These are phyloP conservation scores for Akanthomyces muscarius DNA, from an alignment of 2,329 filamentous ascomycete genomes.

Conservation along the genomic window DNA sequence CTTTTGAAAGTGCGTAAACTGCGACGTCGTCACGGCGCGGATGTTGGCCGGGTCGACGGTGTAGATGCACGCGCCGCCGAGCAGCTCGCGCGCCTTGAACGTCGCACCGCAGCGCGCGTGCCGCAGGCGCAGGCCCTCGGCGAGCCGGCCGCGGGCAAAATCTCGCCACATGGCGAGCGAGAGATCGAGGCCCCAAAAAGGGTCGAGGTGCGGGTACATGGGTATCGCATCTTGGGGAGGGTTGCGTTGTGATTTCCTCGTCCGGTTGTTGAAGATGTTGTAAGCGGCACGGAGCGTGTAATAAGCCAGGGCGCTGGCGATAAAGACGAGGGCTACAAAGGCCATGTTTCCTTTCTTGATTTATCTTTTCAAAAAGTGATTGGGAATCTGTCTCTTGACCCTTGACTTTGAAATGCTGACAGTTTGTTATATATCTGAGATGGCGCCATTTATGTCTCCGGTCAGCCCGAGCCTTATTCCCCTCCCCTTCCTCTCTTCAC, in stretches of 20 bases:
- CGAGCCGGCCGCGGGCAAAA: slow-evolving; percentile 4
- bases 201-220: slow-evolving; percentile 5
- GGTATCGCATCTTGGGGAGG: not conserved
- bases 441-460: not conserved
- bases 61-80: slow-evolving; percentile 14
- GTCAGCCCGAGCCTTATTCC: not conserved
- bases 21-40: slow-evolving; percentile 5
- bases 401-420: no score
- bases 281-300: not conserved
- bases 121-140: slow-evolving; percentile 9
- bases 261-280: not conserved
- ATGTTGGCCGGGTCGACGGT: slow-evolving; percentile 16
- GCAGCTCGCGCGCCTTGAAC: slow-evolving; percentile 4
- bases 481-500: not conserved
- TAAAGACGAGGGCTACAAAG: not conserved
- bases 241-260: not conserved
- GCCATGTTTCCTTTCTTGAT: not conserved
- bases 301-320: not conserved
- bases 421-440: no score
- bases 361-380: no score
- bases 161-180: slow-evolving; percentile 13
- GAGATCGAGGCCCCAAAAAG: slow-evolving; percentile 10
- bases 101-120: slow-evolving; percentile 5
- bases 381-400: no score
- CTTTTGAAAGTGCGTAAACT: slow-evolving; percentile 14